Evolutionary conservation across 768 basidiomycete species (phyloP).

Genomic region (Neoboletus subvelutipes): DNA sequence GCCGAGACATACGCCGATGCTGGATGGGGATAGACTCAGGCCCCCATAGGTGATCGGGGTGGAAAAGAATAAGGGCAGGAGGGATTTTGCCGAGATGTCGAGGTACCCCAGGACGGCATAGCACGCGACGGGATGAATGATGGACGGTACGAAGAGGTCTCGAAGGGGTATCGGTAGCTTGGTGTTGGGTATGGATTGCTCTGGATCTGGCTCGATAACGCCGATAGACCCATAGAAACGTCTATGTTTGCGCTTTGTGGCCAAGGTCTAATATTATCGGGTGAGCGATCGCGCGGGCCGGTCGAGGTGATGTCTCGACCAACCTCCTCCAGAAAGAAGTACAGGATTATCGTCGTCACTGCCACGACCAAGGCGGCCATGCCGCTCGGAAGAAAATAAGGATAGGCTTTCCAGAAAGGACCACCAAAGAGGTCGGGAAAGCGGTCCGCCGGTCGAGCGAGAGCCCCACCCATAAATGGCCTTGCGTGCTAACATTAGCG

Average conservation of each 20-base stretch:
- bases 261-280: constrained; percentile 7
- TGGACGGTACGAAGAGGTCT: constrained; percentile 33
- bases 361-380: constrained; percentile 53
- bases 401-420: constrained; percentile 50
- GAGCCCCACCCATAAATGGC: constrained; percentile 50
- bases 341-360: constrained; percentile 41
- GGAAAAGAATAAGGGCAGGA: constrained; percentile 41
- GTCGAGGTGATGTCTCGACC: background rate
- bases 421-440: constrained; percentile 48
- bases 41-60: constrained; percentile 41
- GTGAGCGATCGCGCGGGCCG: constrained; percentile 4
- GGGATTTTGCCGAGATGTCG: constrained; percentile 38
- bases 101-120: constrained; percentile 36
- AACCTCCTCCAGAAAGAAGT: constrained; percentile 57
- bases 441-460: constrained; percentile 52
- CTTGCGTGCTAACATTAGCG: constrained; percentile 4
- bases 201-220: background rate
- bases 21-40: constrained; percentile 35
- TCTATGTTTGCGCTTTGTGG: constrained; percentile 2
- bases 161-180: constrained; percentile 43
- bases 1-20: constrained; percentile 40
- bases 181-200: constrained; percentile 1
- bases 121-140: constrained; percentile 35
- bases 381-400: constrained; percentile 64
- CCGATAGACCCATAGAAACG: background rate